Percentiles rank a stretch among this genome's conserved stretches.
These are phyloP conservation scores for Cytauxzoon felis DNA, from an alignment of 169 alveolate genomes.

Conservation along the genomic window DNA sequence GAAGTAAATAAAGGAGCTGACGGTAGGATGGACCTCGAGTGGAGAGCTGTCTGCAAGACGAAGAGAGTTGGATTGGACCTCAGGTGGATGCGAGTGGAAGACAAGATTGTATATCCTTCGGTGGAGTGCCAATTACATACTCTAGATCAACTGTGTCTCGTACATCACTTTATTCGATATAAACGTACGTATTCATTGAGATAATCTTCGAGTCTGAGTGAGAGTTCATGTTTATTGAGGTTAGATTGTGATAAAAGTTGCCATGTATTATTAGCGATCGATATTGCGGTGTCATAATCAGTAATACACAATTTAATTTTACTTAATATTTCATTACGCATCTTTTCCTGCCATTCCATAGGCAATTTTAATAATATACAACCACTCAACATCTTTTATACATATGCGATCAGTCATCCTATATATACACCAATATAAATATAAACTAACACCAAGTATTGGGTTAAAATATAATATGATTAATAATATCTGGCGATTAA, in stretches of 20 bases:
- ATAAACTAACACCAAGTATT: no score
- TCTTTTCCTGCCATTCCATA: conserved; percentile 56
- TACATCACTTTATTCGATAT: neutral
- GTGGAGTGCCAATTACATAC: no score
- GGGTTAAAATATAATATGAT: no score
- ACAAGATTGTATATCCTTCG: no score
- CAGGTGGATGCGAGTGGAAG: no score
- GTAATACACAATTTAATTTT: conserved; percentile 38
- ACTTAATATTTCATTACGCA: conserved; percentile 32
- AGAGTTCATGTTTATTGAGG: conserved; percentile 8
- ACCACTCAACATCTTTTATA: conserved; percentile 17
- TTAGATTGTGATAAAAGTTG: conserved; percentile 18
- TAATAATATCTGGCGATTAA: no score
- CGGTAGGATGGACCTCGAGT: no score
- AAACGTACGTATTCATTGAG: conserved; percentile 36
- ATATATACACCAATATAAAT: no score
- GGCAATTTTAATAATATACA: conserved; percentile 38
- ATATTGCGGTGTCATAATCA: conserved; percentile 3
- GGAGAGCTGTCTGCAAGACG: no score
- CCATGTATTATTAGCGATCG: conserved; percentile 51
- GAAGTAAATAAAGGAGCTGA: no score
- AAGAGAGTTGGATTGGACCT: no score
- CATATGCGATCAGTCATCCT: neutral
- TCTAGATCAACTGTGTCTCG: no score
- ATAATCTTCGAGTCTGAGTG: conserved; percentile 21